Conservation (phyloP, 345 rosid species). For the Bruguiera gymnorhiza region DNA sequence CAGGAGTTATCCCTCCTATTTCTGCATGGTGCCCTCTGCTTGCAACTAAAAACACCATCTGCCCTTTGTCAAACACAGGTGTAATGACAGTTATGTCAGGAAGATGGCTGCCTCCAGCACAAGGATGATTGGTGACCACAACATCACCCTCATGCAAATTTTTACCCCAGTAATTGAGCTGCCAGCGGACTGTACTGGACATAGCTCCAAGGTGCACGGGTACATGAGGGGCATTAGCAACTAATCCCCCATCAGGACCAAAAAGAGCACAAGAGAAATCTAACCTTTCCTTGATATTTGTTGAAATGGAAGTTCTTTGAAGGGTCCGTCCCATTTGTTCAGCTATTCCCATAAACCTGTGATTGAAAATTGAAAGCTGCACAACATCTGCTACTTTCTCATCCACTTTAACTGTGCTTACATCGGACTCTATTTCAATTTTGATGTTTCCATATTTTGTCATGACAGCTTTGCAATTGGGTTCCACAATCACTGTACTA, state of each 20-base stretch:
- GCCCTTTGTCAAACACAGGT: conserved; percentile 71
- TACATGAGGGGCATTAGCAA: conserved; percentile 97
- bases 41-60: conserved; percentile 95
- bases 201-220: conserved; percentile 98
- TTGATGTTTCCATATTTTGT: conserved; percentile 90
- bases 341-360: conserved; percentile 98
- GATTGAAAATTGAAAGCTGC: conserved; percentile 88
- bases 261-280: conserved; percentile 98
- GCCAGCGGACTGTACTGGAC: conserved; percentile 96
- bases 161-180: conserved; percentile 72
- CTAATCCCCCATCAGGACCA: conserved; percentile 90
- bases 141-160: conserved; percentile 89
- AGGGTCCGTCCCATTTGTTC: conserved; percentile 98
- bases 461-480: conserved; percentile 68
- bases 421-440: conserved; percentile 54
- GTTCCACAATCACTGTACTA: conserved; percentile 92
- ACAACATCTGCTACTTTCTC: conserved; percentile 93
- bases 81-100: conserved; percentile 95
- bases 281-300: conserved; percentile 88
- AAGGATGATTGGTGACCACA: conserved; percentile 89
- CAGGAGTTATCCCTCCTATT: conserved; percentile 98
- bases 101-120: conserved; percentile 95
- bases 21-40: conserved; percentile 99
- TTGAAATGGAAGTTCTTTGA: conserved; percentile 96
- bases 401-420: conserved; percentile 38